phyloP scores from a whole-genome alignment of 192 early-diverging fungal species.

The Linnemannia elongata region DNA sequence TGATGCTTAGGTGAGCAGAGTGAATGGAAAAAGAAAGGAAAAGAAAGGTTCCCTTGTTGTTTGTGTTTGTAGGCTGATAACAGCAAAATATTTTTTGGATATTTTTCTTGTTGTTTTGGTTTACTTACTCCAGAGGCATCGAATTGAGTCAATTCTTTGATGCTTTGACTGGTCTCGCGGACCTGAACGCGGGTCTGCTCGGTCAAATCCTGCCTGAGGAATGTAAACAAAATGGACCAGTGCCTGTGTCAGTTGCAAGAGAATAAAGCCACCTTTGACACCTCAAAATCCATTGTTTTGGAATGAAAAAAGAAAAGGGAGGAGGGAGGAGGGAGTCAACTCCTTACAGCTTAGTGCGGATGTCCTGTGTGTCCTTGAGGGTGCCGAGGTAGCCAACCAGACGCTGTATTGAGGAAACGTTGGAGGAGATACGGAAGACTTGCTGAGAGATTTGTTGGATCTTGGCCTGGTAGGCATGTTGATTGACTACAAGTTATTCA shows the following conservation, averaged over 20 bases:
- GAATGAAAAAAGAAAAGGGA: background rate
- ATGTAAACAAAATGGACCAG: slow-evolving; percentile 33
- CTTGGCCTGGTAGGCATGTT: slow-evolving; percentile 25
- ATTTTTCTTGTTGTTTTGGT: slow-evolving; percentile 6
- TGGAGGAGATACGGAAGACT: slow-evolving; percentile 90
- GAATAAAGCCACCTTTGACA: background rate
- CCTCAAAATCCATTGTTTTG: background rate
- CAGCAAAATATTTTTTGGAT: background rate
- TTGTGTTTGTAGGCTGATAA: background rate
- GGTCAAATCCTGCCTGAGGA: slow-evolving; percentile 76
- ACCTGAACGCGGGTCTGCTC: slow-evolving; percentile 86
- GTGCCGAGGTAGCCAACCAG: slow-evolving; percentile 84
- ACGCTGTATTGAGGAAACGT: slow-evolving; percentile 85
- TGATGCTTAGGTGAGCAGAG: slow-evolving; percentile 20
- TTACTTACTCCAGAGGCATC: slow-evolving; percentile 57
- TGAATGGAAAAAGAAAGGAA: background rate
- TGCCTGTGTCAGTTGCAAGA: background rate
- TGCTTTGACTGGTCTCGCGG: slow-evolving; percentile 78
- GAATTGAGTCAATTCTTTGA: slow-evolving; percentile 81
- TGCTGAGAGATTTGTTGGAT: slow-evolving; percentile 79
- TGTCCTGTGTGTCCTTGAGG: slow-evolving; percentile 78
- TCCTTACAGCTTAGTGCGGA: slow-evolving; percentile 81
- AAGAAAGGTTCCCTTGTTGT: background rate
- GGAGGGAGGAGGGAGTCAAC: slow-evolving; percentile 3
- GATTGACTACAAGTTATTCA: slow-evolving; percentile 8